Evolutionary conservation across 164 flowering plant species (phyloP), one percentile per base, ranked within the genome.

Genomic region (Brasenia schreberi): DNA sequence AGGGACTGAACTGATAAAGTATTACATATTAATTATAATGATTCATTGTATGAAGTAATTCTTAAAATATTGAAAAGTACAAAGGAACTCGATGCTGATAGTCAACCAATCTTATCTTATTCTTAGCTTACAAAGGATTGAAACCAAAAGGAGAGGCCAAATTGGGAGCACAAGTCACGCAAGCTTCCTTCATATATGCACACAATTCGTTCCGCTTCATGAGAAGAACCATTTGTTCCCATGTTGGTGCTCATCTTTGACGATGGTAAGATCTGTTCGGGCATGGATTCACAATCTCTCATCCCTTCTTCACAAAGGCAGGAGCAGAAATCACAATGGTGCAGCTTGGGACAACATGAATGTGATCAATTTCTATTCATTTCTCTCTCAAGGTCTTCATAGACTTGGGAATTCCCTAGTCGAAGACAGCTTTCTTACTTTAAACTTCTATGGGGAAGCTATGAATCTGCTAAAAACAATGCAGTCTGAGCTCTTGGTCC

Each of bases 391-490:
- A 7, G 77, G 63, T 65, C 71, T 74, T 5, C 44, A 65, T 9
- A 66, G 58, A 61, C 77, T 74, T 19, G 64, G 33, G 45, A 19
- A 62, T 18, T 74, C 74, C 5, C 66, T 74, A 4, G 69, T 62
- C 18, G 64, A 17, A 12, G 56, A 49, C 4, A 44, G 65, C 7
- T 68, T 71, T 12, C 56, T 67, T 14, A 70, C 74, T 10, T 73
- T 74, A 45, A 68, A 7, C 44, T 71, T 74, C 69, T 68, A 64
- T 5, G 61, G 61, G 5, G 67, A 71, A 64, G 77, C 74, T 43
- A 71, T 74, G 69, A 43, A 52, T 19, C n/a, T 74, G 27, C 52
- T 74, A 23, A 74, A 65, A 66, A 68, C 63, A 62, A 53, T 65
- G 67, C 71, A 68, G 18, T n/a, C 42, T 42, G 59, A 68, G 59